Percentiles rank a stretch among this genome's conserved stretches.
phyloP scores from a whole-genome alignment of 331 rosid genomes.

The Pyrus hybrid region DNA sequence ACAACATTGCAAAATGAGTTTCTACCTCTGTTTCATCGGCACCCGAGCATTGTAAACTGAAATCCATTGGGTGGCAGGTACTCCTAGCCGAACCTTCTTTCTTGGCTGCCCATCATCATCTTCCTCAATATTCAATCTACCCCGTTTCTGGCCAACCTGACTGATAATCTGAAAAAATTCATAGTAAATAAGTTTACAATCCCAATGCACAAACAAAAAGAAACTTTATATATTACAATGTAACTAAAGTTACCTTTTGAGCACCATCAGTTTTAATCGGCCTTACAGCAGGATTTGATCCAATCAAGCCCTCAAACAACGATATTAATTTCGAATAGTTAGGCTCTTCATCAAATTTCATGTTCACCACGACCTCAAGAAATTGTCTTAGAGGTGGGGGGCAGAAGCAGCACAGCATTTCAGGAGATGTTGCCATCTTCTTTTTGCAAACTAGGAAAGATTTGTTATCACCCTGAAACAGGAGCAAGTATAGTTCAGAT shows the following conservation, averaged over 20 bases:
- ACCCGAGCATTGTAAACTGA: constrained; percentile 83
- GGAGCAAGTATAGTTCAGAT: background rate
- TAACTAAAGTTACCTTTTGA: constrained; percentile 52
- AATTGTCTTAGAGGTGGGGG: constrained; percentile 61
- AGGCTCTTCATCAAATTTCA: constrained; percentile 91
- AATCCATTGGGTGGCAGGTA: constrained; percentile 94
- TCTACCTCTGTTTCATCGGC: constrained; percentile 93
- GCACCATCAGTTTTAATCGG: constrained; percentile 90
- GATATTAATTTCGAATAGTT: constrained; percentile 69
- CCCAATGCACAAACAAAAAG: background rate
- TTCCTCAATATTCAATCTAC: constrained; percentile 65
- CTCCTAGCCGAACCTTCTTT: constrained; percentile 87
- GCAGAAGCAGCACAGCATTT: constrained; percentile 66
- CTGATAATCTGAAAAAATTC: constrained; percentile 24
- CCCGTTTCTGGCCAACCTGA: constrained; percentile 93
- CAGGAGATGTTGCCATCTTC: constrained; percentile 87
- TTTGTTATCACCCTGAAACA: constrained; percentile 63
- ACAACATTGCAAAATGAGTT: background rate
- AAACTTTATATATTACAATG: background rate
- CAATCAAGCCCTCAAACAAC: constrained; percentile 61
- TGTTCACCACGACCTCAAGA: constrained; percentile 79
- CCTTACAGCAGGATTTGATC: constrained; percentile 77
- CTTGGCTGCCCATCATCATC: constrained; percentile 88
- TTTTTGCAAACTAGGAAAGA: constrained; percentile 87
- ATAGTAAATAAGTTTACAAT: background rate